These are phyloP conservation scores for Nepenthes gracilis DNA, from an alignment of 148 eudicot genomes.

Conservation along the genomic window DNA sequence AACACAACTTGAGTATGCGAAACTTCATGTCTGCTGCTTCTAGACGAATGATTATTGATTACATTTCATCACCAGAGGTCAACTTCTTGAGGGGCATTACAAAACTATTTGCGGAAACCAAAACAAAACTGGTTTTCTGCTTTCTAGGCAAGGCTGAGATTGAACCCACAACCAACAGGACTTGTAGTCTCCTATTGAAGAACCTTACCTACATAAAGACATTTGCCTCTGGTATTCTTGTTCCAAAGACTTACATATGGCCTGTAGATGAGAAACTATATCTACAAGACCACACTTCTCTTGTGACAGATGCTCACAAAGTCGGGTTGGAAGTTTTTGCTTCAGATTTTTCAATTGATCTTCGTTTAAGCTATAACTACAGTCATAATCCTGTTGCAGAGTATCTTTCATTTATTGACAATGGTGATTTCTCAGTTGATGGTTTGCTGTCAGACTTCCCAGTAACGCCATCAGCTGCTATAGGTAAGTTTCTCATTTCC, in stretches of 20 bases:
- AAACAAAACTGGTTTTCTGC: conserved; percentile 60
- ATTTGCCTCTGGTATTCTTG: conserved; percentile 85
- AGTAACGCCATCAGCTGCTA: conserved; percentile 63
- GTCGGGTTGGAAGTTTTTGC: conserved; percentile 67
- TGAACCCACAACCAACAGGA: conserved; percentile 73
- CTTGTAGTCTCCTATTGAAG: conserved; percentile 53
- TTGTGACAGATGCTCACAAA: conserved; percentile 81
- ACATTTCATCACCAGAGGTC: conserved; percentile 84
- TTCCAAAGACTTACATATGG: conserved; percentile 89
- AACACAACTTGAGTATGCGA: conserved; percentile 68
- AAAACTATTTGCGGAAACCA: conserved; percentile 28
- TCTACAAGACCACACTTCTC: conserved; percentile 47
- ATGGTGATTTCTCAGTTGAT: conserved; percentile 75
- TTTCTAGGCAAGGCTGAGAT: conserved; percentile 35
- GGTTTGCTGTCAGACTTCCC: conserved; percentile 88
- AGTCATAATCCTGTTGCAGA: conserved; percentile 78
- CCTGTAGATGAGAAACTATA: conserved; percentile 44
- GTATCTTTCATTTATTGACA: conserved; percentile 57
- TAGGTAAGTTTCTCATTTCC: conserved; percentile 28
- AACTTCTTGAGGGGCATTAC: conserved; percentile 54
- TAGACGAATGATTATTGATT: conserved; percentile 34
- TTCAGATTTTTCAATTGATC: conserved; percentile 71
- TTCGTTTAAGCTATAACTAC: conserved; percentile 50
- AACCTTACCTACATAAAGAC: conserved; percentile 67
- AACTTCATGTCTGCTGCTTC: conserved; percentile 39